A percentile compares a stretch with the other conserved stretches of the same genome.
Conservation (phyloP, 2,329 filamentous ascomycete species). For the Coniosporium tulheliwenetii region DNA sequence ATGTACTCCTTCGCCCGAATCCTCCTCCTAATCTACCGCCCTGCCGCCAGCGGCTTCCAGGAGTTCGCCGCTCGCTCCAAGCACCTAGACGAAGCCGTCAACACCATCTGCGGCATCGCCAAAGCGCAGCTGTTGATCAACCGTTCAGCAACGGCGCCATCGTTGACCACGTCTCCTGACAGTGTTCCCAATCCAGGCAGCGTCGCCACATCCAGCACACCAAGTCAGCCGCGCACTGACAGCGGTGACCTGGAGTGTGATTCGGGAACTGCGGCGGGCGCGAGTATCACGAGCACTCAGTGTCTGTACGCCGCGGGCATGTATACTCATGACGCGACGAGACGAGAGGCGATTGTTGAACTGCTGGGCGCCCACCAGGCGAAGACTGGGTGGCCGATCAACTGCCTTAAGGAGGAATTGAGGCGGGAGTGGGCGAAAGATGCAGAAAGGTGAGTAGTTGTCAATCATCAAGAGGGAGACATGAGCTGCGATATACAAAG, state of each 20-base stretch:
- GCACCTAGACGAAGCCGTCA: conserved; percentile 30
- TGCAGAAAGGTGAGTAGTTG: background rate
- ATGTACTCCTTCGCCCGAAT: conserved; percentile 37
- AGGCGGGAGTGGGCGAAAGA: background rate
- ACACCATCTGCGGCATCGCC: conserved; percentile 34
- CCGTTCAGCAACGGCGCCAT: no score
- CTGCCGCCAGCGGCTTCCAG: conserved; percentile 31
- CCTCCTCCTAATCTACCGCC: conserved; percentile 36
- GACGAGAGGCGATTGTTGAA: conserved; percentile 20
- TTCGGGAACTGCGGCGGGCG: no score
- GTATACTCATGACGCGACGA: conserved; percentile 22
- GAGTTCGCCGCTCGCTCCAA: conserved; percentile 30
- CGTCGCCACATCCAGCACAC: conserved; percentile 15
- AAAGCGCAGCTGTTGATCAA: conserved; percentile 16
- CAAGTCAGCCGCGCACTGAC: conserved; percentile 12
- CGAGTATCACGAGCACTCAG: conserved; percentile 24
- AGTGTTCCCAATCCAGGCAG: no score
- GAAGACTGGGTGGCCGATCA: conserved; percentile 26
- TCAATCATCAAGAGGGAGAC: no score
- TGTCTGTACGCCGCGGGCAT: conserved; percentile 27
- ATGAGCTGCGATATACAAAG: no score
- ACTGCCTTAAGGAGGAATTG: background rate
- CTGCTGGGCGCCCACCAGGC: conserved; percentile 21
- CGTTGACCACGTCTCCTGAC: no score
- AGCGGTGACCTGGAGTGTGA: no score